Base-by-base conservation (phyloP, 2,329 filamentous ascomycete species). In the Pseudogymnoascus verrucosus region DNA sequence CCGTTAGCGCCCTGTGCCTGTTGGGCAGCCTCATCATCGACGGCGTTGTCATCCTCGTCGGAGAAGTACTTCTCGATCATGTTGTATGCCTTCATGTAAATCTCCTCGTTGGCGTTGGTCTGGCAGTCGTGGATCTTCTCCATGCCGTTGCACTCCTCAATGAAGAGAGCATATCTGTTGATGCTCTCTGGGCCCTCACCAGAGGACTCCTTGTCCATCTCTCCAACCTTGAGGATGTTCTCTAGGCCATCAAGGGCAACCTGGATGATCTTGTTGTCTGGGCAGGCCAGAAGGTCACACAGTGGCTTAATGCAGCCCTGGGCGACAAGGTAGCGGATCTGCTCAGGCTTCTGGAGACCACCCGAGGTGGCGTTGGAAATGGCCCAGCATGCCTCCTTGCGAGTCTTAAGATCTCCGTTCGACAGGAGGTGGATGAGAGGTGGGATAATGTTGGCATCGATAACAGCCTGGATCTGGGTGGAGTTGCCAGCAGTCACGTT, bases 51-150 rank as follows among this genome's bases (percentile, higher is more conserved):
- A 63, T 98, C 95, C 70, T 99, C 95, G 73, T 99, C 95, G 0
- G 93, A 97, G 82, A 99, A 99, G 85, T 99, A 99, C 82, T 97
- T 97, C 84, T 99, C 95, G 70, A 99, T 99, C 78, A 99, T 99
- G 84, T 96, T 98, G 84, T 98, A 99, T 0, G 95, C 95, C 87
- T 99, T 99, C 93, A 99, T 98, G 84, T 99, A 99, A 71, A 99
- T 99, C 80, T 99, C 95, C 80, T 99, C 95, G 79, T 99, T 99
- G 81, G 93, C 93, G 73, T 99, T 99, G 82, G 96, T 97, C 83
- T 99, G 95, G 85, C 95, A 98, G 72, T 98, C 93, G 80, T 99
- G 95, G 71, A 99, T 98, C 88, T 98, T 98, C 82, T 98, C 95
- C 95, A 99, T 99, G 69, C 95, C 95, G 73, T 92, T 91, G 70